phyloP scores from a whole-genome alignment of 768 basidiomycete genomes.

The Polyporus arcularius region DNA sequence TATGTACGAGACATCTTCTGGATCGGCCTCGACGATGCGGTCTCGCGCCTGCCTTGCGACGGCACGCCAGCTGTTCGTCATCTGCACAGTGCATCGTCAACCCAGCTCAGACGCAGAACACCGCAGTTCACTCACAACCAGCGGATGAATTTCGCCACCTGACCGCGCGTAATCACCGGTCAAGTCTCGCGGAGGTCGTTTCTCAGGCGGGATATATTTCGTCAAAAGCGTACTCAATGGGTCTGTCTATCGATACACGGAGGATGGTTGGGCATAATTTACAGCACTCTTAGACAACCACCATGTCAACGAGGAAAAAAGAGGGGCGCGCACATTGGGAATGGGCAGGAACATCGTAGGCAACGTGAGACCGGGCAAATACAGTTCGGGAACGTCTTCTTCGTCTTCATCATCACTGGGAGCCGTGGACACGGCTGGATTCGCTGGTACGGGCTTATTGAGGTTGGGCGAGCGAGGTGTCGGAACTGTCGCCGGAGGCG shows the following conservation, averaged over 20 bases:
- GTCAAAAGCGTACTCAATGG: constrained; percentile 77
- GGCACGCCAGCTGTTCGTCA: constrained; percentile 87
- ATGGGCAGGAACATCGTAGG: constrained; percentile 88
- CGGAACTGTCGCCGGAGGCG: constrained; percentile 24
- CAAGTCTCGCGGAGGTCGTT: constrained; percentile 70
- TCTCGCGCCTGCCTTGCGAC: constrained; percentile 85
- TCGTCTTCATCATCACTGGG: constrained; percentile 45
- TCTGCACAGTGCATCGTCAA: constrained; percentile 43
- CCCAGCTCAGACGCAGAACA: not conserved
- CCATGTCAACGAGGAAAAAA: constrained; percentile 58
- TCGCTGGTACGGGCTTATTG: constrained; percentile 59
- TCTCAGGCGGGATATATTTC: constrained; percentile 83
- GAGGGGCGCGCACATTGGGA: constrained; percentile 74
- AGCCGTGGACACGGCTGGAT: constrained; percentile 37
- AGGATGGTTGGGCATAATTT: constrained; percentile 34
- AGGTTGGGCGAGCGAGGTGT: constrained; percentile 34
- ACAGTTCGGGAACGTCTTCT: constrained; percentile 56
- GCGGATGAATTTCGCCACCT: constrained; percentile 68
- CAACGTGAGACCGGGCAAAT: constrained; percentile 66
- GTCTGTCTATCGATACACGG: constrained; percentile 63
- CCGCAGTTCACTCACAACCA: constrained; percentile 62
- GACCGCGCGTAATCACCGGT: constrained; percentile 65
- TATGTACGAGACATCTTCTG: constrained; percentile 64
- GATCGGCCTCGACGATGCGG: constrained; percentile 67
- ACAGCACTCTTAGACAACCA: constrained; percentile 52